Percentiles rank a stretch among this genome's conserved stretches.
Evolutionary conservation across 805 yeast species (phyloP).

Genomic region (Spathaspora passalidarum): DNA sequence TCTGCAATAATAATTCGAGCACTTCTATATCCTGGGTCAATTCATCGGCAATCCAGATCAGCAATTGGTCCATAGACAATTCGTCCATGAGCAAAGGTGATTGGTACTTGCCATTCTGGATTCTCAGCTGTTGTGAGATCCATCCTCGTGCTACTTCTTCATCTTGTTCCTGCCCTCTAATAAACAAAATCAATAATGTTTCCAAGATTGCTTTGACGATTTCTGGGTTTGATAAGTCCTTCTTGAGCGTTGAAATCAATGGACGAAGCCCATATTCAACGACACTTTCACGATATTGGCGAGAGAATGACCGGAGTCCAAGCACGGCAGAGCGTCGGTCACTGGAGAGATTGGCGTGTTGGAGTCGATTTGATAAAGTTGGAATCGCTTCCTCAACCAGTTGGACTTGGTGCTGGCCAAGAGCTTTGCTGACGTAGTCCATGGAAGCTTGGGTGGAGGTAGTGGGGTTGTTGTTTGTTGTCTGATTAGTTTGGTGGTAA

Average conservation of each 20-base stretch:
- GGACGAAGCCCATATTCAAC: conserved; percentile 83
- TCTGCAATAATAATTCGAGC: conserved; percentile 25
- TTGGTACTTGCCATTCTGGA: conserved; percentile 75
- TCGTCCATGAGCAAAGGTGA: conserved; percentile 63
- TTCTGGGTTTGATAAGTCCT: conserved; percentile 67
- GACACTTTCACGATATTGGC: conserved; percentile 87
- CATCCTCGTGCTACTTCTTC: conserved; percentile 66
- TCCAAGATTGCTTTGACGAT: conserved; percentile 80
- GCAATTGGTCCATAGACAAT: conserved; percentile 72
- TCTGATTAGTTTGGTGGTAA: not conserved
- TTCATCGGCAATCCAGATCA: conserved; percentile 94
- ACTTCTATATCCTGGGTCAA: conserved; percentile 54
- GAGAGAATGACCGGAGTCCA: conserved; percentile 81
- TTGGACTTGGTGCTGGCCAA: conserved; percentile 33
- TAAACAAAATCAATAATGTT: conserved; percentile 76
- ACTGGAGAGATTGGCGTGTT: conserved; percentile 74
- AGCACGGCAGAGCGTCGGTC: conserved; percentile 91
- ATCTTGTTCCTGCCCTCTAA: conserved; percentile 55
- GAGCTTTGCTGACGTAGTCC: conserved; percentile 38
- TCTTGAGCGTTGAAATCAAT: conserved; percentile 58
- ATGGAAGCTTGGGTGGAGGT: conserved; percentile 13
- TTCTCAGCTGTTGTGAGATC: conserved; percentile 72
- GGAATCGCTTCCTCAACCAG: conserved; percentile 81
- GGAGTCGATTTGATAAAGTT: conserved; percentile 81
- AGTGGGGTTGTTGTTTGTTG: not conserved